Percentiles rank a stretch among this genome's conserved stretches.
Evolutionary conservation across 345 rosid genomes (phyloP).

Genomic region (Barbarea vulgaris): DNA sequence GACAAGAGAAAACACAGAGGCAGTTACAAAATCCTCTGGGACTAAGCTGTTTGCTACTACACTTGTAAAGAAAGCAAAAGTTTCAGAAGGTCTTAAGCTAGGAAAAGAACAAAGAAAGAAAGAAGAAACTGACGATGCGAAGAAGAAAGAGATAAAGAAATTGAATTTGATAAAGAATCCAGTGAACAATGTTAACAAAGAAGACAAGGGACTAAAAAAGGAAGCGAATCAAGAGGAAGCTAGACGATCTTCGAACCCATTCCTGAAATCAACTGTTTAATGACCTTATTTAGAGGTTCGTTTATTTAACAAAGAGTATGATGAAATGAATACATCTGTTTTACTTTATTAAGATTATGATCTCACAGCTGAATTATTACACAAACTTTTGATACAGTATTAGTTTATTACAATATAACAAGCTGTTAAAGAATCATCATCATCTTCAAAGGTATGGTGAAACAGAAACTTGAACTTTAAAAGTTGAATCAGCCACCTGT

Average conservation of each 20-base stretch:
- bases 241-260: constrained; percentile 55
- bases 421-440: constrained; percentile 13
- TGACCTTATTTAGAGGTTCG: constrained; percentile 22
- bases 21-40: constrained; percentile 36
- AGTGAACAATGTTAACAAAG: constrained; percentile 25
- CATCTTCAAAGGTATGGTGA: constrained; percentile 1
- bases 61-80: constrained; percentile 51
- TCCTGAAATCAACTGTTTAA: constrained; percentile 50
- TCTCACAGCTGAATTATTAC: constrained; percentile 9
- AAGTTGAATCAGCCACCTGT: constrained; percentile 47
- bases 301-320: not conserved
- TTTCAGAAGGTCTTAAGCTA: constrained; percentile 37
- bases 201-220: constrained; percentile 33
- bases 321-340: constrained; percentile 12
- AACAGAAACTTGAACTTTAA: not conserved
- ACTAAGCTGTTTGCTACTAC: constrained; percentile 52
- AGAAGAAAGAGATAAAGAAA: constrained; percentile 26
- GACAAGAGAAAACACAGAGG: constrained; percentile 46
- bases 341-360: constrained; percentile 21
- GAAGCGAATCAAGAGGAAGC: constrained; percentile 36
- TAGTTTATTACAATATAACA: constrained; percentile 15
- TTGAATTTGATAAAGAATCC: constrained; percentile 39
- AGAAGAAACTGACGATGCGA: constrained; percentile 27
- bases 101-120: constrained; percentile 42
- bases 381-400: not conserved